Percentiles rank a stretch among this genome's conserved stretches.
phyloP scores from a whole-genome alignment of 345 rosid species.

The Populus nigra region DNA sequence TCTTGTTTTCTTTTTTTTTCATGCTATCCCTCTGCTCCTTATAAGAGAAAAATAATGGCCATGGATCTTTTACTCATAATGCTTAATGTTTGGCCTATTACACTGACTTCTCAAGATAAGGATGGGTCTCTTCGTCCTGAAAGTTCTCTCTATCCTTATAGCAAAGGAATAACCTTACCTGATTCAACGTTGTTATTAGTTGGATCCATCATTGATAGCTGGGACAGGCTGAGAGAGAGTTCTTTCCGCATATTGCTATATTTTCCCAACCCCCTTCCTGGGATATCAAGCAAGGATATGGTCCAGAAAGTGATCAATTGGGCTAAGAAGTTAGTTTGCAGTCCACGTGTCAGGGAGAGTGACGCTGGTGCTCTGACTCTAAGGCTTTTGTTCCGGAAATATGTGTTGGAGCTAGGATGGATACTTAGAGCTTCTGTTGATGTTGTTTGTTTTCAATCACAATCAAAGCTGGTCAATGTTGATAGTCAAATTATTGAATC shows the following conservation, averaged over 20 bases:
- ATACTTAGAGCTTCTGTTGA: constrained; percentile 54
- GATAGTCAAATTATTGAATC: constrained; percentile 26
- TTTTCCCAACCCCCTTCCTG: constrained; percentile 93
- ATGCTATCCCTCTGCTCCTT: constrained; percentile 95
- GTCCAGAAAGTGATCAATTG: constrained; percentile 62
- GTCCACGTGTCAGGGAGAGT: constrained; percentile 98
- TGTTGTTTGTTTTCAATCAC: constrained; percentile 46
- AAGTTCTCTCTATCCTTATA: constrained; percentile 59
- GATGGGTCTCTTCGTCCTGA: constrained; percentile 35
- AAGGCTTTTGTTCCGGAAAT: constrained; percentile 82
- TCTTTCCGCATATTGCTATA: constrained; percentile 81
- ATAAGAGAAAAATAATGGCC: constrained; percentile 93
- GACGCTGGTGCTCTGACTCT: constrained; percentile 89
- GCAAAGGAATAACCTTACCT: constrained; percentile 60
- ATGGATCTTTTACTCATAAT: constrained; percentile 79
- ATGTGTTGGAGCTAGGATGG: constrained; percentile 86
- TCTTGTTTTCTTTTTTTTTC: constrained; percentile 75
- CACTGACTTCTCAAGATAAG: constrained; percentile 46
- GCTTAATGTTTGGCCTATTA: constrained; percentile 78
- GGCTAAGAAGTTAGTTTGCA: constrained; percentile 84
- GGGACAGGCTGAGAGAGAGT: constrained; percentile 91
- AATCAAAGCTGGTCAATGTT: constrained; percentile 32
- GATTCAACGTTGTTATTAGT: constrained; percentile 72
- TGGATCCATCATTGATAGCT: constrained; percentile 93
- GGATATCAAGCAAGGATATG: constrained; percentile 68